Evolutionary conservation across 495 filamentous ascomycete species (phyloP).

Genomic region (Oidiodendron maius): DNA sequence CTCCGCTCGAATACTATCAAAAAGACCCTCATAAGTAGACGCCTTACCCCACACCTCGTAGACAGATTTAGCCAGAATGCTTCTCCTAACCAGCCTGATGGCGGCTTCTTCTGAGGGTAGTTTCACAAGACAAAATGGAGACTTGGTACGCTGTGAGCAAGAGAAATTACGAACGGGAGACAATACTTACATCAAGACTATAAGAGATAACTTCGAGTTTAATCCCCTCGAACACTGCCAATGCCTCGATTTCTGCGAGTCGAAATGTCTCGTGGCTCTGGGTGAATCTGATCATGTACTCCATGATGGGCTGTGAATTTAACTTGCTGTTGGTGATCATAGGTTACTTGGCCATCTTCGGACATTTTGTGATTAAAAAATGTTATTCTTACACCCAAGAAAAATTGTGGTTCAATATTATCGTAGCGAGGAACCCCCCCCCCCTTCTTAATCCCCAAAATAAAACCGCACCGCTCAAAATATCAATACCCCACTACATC

Average conservation of each 20-base stretch:
- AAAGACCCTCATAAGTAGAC: slow-evolving; percentile 58
- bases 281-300: slow-evolving; percentile 85
- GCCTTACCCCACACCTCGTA: slow-evolving; percentile 86
- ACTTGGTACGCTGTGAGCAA: slow-evolving; percentile 44
- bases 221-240: slow-evolving; percentile 64
- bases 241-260: slow-evolving; percentile 73
- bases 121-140: slow-evolving; percentile 77
- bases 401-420: too few species aligned
- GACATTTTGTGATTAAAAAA: too few species aligned
- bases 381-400: too few species aligned
- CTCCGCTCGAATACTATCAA: slow-evolving; percentile 51
- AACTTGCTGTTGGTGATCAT: too few species aligned
- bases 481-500: too few species aligned
- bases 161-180: neutral
- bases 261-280: slow-evolving; percentile 90
- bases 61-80: slow-evolving; percentile 73
- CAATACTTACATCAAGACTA: slow-evolving; percentile 55
- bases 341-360: too few species aligned
- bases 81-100: slow-evolving; percentile 59
- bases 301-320: slow-evolving; percentile 43
- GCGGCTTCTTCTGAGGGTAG: slow-evolving; percentile 63
- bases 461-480: too few species aligned
- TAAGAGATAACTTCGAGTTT: slow-evolving; percentile 70
- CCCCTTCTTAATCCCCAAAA: too few species aligned
- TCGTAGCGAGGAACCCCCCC: too few species aligned